Evolutionary conservation across 768 basidiomycete genomes (phyloP), one percentile per base, ranked within the genome.

Genomic region (Tephrocybe sp.): DNA sequence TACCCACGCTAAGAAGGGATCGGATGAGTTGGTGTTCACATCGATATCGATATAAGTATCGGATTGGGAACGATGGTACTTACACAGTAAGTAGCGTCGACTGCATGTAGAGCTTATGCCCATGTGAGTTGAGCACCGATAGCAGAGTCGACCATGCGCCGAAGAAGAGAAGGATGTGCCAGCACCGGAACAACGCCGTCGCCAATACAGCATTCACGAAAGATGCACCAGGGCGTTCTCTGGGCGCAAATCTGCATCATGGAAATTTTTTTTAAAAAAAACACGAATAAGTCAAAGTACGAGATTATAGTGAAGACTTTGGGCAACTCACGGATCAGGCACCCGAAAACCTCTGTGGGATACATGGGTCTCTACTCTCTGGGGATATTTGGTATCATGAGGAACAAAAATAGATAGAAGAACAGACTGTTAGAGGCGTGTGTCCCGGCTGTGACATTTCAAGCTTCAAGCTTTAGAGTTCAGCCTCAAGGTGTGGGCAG

Each of bases 1-100:
- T 86, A 75, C 87, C 75, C 42, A 75, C 57, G 16, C 69, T 76
- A 55, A 4, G 38, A 5, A 71, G 38, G 32, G n/a, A n/a, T n/a
- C 8, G 7, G 31, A 49, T 19, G 30, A 34, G 16, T n/a, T 22
- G 13, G 17, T 34, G 13, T 33, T 12, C 30, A n/a, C n/a, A n/a
- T n/a, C n/a, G n/a, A n/a, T n/a, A n/a, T n/a, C n/a, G n/a, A n/a
- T n/a, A n/a, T n/a, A n/a, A 52, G 33, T 19, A 38, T 31, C 68
- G 59, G 5, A 66, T 62, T 32, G 20, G 68, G 59, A 1, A 64
- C n/a, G n/a, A 35, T 47, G 20, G 23, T 4, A 68, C 83, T 54
- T 67, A 86, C 85, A 85, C 83, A 30, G 85, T 88, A 42, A 88
- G 70, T n/a, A 89, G 70, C 0, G 83, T 84, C 10, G 74, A 64